Conservation (phyloP, 2,329 filamentous ascomycete species). For the Thielaviopsis ethacetica region DNA sequence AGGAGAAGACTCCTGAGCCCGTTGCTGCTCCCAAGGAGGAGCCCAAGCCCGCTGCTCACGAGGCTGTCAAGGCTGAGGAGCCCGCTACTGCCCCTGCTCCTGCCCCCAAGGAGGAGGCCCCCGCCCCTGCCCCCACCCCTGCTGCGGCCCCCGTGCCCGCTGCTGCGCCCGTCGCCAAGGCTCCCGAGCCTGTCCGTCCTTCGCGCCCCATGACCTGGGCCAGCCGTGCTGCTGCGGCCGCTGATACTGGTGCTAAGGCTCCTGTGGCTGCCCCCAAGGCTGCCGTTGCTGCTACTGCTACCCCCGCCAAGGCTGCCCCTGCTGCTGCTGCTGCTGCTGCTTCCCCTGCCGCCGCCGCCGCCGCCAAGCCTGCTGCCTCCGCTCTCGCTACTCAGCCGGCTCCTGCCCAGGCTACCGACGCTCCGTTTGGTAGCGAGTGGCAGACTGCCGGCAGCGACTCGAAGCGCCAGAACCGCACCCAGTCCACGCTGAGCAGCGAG, state of each 20-base stretch:
- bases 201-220: conserved; percentile 56
- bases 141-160: conserved; percentile 35
- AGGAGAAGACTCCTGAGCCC: conserved; percentile 16
- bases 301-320: conserved; percentile 24
- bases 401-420: conserved; percentile 23
- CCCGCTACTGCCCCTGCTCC: conserved; percentile 32
- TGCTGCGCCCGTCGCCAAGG: conserved; percentile 20
- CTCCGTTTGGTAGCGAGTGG: conserved; percentile 49
- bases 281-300: conserved; percentile 33
- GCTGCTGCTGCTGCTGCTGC: conserved; percentile 35
- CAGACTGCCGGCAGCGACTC: conserved; percentile 73
- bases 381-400: conserved; percentile 17
- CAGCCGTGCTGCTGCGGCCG: conserved; percentile 45
- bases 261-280: conserved; percentile 24
- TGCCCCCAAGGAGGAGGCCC: conserved; percentile 44
- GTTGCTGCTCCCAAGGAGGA: conserved; percentile 1
- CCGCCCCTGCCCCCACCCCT: conserved; percentile 34
- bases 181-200: conserved; percentile 32
- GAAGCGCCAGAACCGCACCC: conserved; percentile 65
- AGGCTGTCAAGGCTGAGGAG: conserved; percentile 21
- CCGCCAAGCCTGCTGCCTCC: conserved; percentile 23
- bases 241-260: conserved; percentile 22
- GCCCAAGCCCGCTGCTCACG: neutral
- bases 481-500: conserved; percentile 47
- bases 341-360: conserved; percentile 22